Conservation (phyloP, 305 asterid species). For the Fraxinus sp. region DNA sequence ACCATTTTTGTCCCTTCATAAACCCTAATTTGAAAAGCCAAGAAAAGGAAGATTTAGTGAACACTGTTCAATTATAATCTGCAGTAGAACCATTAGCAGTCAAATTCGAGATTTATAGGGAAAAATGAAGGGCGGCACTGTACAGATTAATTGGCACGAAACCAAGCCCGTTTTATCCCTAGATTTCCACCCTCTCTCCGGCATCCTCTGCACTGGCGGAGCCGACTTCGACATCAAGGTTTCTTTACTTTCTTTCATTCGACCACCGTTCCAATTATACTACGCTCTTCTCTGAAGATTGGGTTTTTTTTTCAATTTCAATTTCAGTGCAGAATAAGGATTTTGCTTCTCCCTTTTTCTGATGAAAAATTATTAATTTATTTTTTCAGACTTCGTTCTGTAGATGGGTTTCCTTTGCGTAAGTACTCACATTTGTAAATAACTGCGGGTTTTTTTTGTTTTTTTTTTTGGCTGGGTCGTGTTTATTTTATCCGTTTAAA, state of each 20-base stretch:
- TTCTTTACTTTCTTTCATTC: background rate
- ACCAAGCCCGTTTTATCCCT: slow-evolving; percentile 86
- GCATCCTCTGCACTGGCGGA: slow-evolving; percentile 83
- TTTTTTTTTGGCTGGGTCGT: background rate
- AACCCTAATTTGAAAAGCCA: slow-evolving; percentile 24
- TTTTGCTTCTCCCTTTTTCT: background rate
- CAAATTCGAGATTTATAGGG: background rate
- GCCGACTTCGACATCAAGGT: slow-evolving; percentile 96
- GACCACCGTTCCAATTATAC: background rate
- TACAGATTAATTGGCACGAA: slow-evolving; percentile 96
- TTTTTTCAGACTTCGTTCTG: background rate
- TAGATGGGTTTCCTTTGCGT: background rate
- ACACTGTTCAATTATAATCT: background rate
- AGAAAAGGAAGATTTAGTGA: background rate
- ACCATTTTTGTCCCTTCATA: slow-evolving; percentile 12
- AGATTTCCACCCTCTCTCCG: slow-evolving; percentile 75
- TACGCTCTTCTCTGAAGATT: background rate
- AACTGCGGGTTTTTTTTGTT: background rate
- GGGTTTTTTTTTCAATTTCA: background rate
- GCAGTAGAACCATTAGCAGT: background rate
- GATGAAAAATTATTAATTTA: background rate
- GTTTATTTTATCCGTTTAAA: too few species aligned
- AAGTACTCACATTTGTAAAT: background rate
- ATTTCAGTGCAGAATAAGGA: background rate
- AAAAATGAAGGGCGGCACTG: slow-evolving; percentile 80